A percentile compares a stretch with the other conserved stretches of the same genome.
These are phyloP conservation scores for Acacia pycnantha DNA, from an alignment of 331 rosid genomes.

Conservation along the genomic window DNA sequence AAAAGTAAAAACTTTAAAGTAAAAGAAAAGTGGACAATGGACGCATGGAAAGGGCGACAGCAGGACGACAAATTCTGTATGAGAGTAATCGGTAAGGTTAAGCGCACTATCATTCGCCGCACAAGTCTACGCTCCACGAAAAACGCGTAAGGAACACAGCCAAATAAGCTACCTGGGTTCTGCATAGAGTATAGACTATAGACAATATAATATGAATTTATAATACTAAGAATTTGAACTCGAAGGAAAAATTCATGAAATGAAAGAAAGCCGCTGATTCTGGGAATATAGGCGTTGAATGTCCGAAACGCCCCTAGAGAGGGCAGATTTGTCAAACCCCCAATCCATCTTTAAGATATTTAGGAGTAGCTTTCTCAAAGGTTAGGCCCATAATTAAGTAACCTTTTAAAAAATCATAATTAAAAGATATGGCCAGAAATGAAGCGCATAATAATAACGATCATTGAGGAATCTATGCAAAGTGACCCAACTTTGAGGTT, in stretches of 20 bases:
- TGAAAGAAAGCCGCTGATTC: constrained; percentile 22
- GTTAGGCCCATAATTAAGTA: background rate
- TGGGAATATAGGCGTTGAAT: constrained; percentile 17
- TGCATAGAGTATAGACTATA: background rate
- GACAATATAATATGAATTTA: constrained; percentile 8
- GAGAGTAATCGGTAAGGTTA: background rate
- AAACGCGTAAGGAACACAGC: constrained; percentile 7
- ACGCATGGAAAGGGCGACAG: constrained; percentile 31
- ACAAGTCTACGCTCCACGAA: constrained; percentile 8
- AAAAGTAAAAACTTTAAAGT: constrained; percentile 4
- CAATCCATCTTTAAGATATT: constrained; percentile 12
- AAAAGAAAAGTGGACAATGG: background rate
- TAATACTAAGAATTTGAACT: constrained; percentile 17
- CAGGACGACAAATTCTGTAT: constrained; percentile 8
- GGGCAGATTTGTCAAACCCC: constrained; percentile 22
- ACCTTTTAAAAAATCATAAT: background rate
- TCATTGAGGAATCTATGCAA: constrained; percentile 40
- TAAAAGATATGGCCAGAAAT: constrained; percentile 33
- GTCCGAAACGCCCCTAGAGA: constrained; percentile 25
- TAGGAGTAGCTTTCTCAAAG: background rate
- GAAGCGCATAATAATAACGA: constrained; percentile 19
- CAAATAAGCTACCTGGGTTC: background rate
- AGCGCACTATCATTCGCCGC: background rate
- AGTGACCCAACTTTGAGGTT: constrained; percentile 43
- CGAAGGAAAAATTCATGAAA: background rate